Base-by-base conservation (phyloP, 1,139 yeast genomes). In the Scheffersomyces parashehatae region DNA sequence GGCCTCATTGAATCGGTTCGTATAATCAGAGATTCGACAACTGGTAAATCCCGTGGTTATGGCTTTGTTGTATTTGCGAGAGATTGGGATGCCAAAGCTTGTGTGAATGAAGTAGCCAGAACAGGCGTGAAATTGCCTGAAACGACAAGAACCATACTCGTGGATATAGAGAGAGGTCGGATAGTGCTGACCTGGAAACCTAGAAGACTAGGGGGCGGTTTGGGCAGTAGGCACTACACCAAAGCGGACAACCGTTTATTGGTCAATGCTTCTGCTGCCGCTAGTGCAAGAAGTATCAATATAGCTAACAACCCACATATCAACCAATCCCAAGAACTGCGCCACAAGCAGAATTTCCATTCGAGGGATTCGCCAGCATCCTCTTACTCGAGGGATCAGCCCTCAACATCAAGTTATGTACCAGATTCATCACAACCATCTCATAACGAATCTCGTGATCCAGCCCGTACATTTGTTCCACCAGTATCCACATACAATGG, bases 81-180 rank as follows among this genome's bases (percentile, higher is more conserved):
- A 38, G 85, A 78, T 43, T 56, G 63, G 13, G 87, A 79, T 54
- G 85, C 86, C 49, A 75, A 72, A 46, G 62, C 46, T 49, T 90
- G 95, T 11, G 73, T 77, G n/a, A 69, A 74, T 29, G 82, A 75
- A 33, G 75, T 81, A 30, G 79, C 84, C 28, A 81, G 88, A 0
- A 61, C 80, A 24, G 79, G 79, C 0, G 44, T 73, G n/a, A 64
- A 64, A 35, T 53, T 70, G 4, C 58, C 55, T 0, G 28, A 45
- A 74, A 34, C 29, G 28, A 30, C 35, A 37, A 67, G 90, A 36
- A 69, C 76, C 5, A 73, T 86, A 3, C 64, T 89, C 16, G 89
- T 87, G 1, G 99, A 93, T 60, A 82, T 84, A 28, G 98, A 90
- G 58, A 70, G 97, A 43, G 95, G 96, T 1, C 68, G 97, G 30